phyloP scores from a whole-genome alignment of 345 rosid species.

The Pseudoturritis turrita region DNA sequence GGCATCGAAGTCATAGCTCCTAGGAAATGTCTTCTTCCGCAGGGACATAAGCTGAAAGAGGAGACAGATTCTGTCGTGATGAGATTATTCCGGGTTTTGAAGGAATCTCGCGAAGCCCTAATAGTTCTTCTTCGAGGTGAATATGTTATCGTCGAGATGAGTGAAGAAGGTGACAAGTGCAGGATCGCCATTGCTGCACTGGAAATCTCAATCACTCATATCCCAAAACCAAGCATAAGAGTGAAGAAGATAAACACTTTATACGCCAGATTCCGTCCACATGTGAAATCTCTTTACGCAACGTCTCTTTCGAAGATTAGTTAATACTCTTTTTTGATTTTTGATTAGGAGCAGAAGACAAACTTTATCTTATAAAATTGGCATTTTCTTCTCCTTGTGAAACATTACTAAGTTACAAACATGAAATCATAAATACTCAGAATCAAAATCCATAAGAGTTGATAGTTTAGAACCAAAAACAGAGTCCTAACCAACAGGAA shows the following conservation, averaged over 20 bases:
- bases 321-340: background rate
- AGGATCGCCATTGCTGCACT: background rate
- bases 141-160: background rate
- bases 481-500: background rate
- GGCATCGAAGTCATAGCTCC: conserved; percentile 37
- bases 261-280: background rate
- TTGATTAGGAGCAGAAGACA: background rate
- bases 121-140: conserved; percentile 2
- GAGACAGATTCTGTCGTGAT: background rate
- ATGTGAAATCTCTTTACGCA: background rate
- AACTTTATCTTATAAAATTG: background rate
- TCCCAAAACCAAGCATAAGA: background rate
- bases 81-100: conserved; percentile 7
- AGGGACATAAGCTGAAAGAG: conserved; percentile 32
- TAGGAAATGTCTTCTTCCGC: conserved; percentile 54
- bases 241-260: background rate
- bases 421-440: too few species aligned
- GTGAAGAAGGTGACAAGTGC: background rate
- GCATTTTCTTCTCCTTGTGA: background rate
- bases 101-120: background rate
- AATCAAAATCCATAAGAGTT: background rate
- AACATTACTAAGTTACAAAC: background rate
- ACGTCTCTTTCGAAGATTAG: conserved; percentile 1
- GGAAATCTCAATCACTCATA: background rate
- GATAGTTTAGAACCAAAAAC: background rate